Conservation (phyloP, 2,329 filamentous ascomycete genomes). For the Diaporthe nobilis region DNA sequence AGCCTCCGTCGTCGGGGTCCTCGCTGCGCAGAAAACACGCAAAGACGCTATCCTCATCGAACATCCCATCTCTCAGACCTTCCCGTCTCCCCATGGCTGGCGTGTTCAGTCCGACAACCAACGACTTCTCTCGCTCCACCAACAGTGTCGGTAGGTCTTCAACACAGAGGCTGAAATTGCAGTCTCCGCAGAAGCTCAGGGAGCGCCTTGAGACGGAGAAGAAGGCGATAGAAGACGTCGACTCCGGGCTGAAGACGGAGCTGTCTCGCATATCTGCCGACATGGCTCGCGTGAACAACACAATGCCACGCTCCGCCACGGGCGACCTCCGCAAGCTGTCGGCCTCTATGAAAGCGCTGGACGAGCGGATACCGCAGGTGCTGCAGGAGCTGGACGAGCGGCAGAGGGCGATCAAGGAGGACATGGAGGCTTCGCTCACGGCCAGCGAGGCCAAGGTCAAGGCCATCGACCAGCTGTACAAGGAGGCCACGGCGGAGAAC, state of each 20-base stretch:
- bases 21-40: slow-evolving; percentile 53
- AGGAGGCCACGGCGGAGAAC: slow-evolving; percentile 90
- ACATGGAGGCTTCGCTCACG: slow-evolving; percentile 79
- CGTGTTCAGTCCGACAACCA: slow-evolving; percentile 45
- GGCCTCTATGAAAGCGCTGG: slow-evolving; percentile 74
- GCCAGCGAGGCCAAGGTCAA: slow-evolving; percentile 84
- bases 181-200: slow-evolving; percentile 81
- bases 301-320: slow-evolving; percentile 53
- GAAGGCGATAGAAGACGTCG: slow-evolving; percentile 78
- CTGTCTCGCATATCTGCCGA: slow-evolving; percentile 86
- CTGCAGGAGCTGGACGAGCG: slow-evolving; percentile 72
- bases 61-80: slow-evolving; percentile 68
- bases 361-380: slow-evolving; percentile 74
- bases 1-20: slow-evolving; percentile 35
- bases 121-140: slow-evolving; percentile 47
- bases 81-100: slow-evolving; percentile 50
- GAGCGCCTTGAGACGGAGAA: slow-evolving; percentile 90
- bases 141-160: slow-evolving; percentile 55
- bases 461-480: slow-evolving; percentile 89
- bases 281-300: slow-evolving; percentile 71
- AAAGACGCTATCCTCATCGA: slow-evolving; percentile 67
- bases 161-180: slow-evolving; percentile 73
- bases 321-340: slow-evolving; percentile 65
- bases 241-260: slow-evolving; percentile 80
- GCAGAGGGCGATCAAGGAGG: slow-evolving; percentile 75